These are phyloP conservation scores for Podosphaera aphanis DNA, from an alignment of 2,329 filamentous ascomycete species.

Conservation along the genomic window DNA sequence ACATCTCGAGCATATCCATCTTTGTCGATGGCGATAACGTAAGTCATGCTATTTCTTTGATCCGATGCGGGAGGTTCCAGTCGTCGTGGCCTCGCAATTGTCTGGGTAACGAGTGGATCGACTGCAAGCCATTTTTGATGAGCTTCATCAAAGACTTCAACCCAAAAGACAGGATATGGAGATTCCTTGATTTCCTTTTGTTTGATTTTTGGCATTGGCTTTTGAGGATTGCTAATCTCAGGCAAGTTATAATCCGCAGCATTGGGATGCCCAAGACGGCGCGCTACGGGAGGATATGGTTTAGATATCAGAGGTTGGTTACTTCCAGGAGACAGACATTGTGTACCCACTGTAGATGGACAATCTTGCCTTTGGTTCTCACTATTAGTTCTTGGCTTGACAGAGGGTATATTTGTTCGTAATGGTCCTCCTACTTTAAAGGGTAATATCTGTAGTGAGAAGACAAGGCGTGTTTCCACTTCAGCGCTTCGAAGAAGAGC, in stretches of 20 bases:
- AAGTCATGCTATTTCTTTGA: constrained; percentile 51
- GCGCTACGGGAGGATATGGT: background rate
- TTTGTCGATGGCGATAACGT: constrained; percentile 66
- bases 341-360: background rate
- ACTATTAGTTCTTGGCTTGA: background rate
- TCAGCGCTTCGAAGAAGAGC: constrained; percentile 60
- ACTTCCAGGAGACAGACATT: background rate
- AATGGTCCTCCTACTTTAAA: constrained; percentile 19
- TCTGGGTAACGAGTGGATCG: constrained; percentile 62
- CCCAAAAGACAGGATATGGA: constrained; percentile 71
- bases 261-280: constrained; percentile 15
- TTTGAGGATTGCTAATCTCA: constrained; percentile 17
- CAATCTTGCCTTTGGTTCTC: too few species aligned
- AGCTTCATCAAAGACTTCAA: constrained; percentile 68
- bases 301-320: background rate
- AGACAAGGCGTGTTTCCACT: constrained; percentile 62
- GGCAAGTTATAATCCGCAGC: constrained; percentile 30
- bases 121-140: constrained; percentile 81
- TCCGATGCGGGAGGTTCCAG: constrained; percentile 71
- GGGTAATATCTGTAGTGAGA: constrained; percentile 53
- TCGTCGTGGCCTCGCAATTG: constrained; percentile 48
- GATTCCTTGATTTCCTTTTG: constrained; percentile 37
- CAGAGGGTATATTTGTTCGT: background rate
- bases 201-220: constrained; percentile 15
- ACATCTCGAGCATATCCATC: constrained; percentile 64